A percentile compares a stretch with the other conserved stretches of the same genome.
Evolutionary conservation across 73 alveolate species (phyloP).

Genomic region (Chromera velia): DNA sequence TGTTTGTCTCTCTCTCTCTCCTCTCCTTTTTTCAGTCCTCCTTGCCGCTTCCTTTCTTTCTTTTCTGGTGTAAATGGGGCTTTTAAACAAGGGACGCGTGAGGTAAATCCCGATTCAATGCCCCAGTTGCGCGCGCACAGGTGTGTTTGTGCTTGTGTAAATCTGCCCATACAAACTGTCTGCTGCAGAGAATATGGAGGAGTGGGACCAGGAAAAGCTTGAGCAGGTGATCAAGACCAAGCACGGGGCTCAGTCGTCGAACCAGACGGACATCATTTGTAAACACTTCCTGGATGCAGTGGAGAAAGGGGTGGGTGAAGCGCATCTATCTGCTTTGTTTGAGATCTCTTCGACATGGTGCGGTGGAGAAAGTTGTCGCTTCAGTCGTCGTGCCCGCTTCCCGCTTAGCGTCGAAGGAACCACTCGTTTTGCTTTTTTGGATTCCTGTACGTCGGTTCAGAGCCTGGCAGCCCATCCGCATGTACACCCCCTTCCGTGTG

Average conservation of each 20-base stretch:
- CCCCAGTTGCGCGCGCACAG: neutral
- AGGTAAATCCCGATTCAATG: neutral
- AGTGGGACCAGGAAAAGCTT: neutral
- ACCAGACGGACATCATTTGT: constrained; percentile 66
- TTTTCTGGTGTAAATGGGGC: too few species aligned
- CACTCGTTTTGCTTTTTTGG: too few species aligned
- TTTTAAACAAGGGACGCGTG: constrained; percentile 34
- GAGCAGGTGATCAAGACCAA: neutral
- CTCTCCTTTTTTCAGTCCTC: too few species aligned
- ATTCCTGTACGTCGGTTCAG: too few species aligned
- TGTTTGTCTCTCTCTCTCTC: too few species aligned
- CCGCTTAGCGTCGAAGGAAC: neutral
- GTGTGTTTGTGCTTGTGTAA: neutral
- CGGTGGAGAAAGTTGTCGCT: too few species aligned
- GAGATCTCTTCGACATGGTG: too few species aligned
- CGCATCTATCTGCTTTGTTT: too few species aligned
- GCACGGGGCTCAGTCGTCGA: constrained; percentile 14
- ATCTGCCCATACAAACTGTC: neutral
- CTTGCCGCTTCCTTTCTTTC: too few species aligned
- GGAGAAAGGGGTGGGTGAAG: constrained; percentile 39
- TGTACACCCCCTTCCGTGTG: neutral
- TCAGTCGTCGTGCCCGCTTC: neutral
- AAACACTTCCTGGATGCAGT: constrained; percentile 77
- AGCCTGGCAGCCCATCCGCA: neutral
- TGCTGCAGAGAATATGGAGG: neutral